Conservation (phyloP, 106 monocot species). For the Acorus calamus region DNA sequence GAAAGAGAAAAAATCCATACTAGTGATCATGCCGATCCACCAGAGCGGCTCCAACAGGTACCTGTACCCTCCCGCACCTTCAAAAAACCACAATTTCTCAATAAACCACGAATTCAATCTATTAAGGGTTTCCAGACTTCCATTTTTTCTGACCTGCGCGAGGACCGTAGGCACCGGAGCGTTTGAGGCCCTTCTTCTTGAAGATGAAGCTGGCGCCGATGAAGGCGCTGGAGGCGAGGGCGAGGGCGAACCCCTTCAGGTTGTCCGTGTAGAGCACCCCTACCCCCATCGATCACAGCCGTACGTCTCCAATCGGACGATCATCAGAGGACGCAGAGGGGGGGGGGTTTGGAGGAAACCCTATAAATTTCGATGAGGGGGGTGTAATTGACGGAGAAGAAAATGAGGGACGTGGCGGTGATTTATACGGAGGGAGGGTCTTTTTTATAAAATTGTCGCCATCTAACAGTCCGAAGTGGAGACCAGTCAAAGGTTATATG, state of each 20-base stretch:
- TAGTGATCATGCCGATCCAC: conserved; percentile 21
- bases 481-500: no score
- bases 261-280: conserved; percentile 42
- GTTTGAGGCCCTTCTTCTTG: conserved; percentile 26
- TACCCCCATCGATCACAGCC: no score
- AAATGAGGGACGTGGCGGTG: no score
- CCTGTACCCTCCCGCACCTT: conserved; percentile 16
- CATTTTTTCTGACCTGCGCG: conserved; percentile 49
- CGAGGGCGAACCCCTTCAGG: conserved; percentile 69
- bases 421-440: no score
- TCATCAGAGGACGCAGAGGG: no score
- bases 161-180: conserved; percentile 51
- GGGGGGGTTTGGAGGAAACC: no score
- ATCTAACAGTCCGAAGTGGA: no score
- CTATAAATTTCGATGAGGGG: no score
- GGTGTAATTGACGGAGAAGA: no score
- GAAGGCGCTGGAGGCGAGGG: conserved; percentile 33
- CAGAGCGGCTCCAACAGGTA: conserved; percentile 28
- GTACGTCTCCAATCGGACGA: no score
- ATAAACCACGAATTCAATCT: no score
- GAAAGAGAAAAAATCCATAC: conserved; percentile 5
- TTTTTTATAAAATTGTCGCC: no score
- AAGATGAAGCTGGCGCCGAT: conserved; percentile 19
- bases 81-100: not conserved
- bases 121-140: not conserved